Conservation (phyloP, 495 filamentous ascomycete genomes). For the Neurospora sp. region DNA sequence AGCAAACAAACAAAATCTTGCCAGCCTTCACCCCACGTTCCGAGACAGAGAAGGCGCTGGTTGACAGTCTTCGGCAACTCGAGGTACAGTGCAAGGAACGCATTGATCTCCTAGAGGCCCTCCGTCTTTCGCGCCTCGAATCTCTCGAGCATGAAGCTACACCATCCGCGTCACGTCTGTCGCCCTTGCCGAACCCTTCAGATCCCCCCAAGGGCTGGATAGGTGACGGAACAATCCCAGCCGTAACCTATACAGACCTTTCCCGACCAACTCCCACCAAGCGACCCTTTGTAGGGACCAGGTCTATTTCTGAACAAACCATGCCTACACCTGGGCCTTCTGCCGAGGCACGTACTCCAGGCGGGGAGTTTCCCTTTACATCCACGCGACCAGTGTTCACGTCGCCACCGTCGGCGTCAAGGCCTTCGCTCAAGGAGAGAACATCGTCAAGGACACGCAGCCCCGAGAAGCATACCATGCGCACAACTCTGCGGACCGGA, state of each 20-base stretch:
- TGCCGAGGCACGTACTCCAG: slow-evolving; percentile 6
- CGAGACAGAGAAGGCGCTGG: slow-evolving; percentile 77
- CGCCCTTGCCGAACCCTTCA: background rate
- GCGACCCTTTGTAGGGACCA: slow-evolving; percentile 42
- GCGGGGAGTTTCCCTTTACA: background rate
- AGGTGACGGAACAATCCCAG: slow-evolving; percentile 71
- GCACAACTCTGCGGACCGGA: slow-evolving; percentile 66
- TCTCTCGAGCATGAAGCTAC: slow-evolving; percentile 22
- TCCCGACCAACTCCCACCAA: slow-evolving; percentile 59
- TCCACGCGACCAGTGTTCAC: background rate
- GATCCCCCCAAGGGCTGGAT: slow-evolving; percentile 44
- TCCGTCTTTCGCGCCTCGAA: slow-evolving; percentile 66
- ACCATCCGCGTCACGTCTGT: background rate
- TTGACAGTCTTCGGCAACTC: slow-evolving; percentile 70
- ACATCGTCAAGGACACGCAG: slow-evolving; percentile 55
- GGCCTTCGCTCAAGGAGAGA: slow-evolving; percentile 24
- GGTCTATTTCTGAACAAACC: slow-evolving; percentile 42
- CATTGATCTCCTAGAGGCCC: slow-evolving; percentile 77
- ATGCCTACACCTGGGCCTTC: slow-evolving; percentile 5
- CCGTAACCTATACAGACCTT: slow-evolving; percentile 66
- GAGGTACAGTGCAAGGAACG: slow-evolving; percentile 91
- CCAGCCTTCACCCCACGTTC: slow-evolving; percentile 60
- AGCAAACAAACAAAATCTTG: slow-evolving; percentile 66
- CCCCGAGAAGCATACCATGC: slow-evolving; percentile 75
- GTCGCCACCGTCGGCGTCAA: slow-evolving; percentile 4